Evolutionary conservation across 805 yeast genomes (phyloP).

Genomic region (Metschnikowia lunata): DNA sequence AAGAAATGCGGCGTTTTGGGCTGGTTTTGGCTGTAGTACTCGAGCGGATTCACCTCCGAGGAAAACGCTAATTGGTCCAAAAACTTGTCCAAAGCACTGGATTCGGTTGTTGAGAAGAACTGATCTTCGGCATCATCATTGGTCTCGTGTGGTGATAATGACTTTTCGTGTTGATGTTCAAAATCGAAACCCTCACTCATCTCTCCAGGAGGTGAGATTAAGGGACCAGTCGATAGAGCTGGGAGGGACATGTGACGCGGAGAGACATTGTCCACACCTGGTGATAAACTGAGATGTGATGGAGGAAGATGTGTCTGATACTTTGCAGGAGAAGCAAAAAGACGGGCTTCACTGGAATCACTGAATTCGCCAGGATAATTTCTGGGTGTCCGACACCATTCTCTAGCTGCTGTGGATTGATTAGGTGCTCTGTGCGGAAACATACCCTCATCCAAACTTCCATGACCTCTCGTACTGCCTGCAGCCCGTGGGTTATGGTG

Average conservation of each 20-base stretch:
- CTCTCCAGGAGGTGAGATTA: slow-evolving; percentile 10
- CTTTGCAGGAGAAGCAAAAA: not conserved
- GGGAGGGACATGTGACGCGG: slow-evolving; percentile 1
- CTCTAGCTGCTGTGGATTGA: not conserved
- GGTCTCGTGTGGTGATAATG: not conserved
- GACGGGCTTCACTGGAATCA: not conserved
- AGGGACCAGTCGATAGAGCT: not conserved
- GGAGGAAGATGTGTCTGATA: not conserved
- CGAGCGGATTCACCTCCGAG: slow-evolving; percentile 27
- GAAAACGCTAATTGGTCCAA: slow-evolving; percentile 37
- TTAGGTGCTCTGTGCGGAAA: not conserved
- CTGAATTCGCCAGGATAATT: slow-evolving; percentile 4
- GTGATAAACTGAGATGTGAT: not conserved
- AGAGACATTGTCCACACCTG: not conserved
- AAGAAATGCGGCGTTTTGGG: slow-evolving; percentile 14
- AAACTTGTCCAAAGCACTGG: slow-evolving; percentile 32
- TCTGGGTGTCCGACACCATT: slow-evolving; percentile 7
- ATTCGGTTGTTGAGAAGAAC: slow-evolving; percentile 18
- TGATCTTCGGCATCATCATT: slow-evolving; percentile 14
- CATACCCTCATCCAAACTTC: not conserved
- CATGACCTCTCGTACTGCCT: not conserved
- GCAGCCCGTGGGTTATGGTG: slow-evolving; percentile 1
- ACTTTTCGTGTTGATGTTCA: not conserved
- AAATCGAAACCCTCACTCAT: slow-evolving; percentile 2
- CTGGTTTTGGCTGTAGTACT: slow-evolving; percentile 22